These are phyloP conservation scores for Royoungia palumana DNA, from an alignment of 768 basidiomycete genomes.

Conservation along the genomic window DNA sequence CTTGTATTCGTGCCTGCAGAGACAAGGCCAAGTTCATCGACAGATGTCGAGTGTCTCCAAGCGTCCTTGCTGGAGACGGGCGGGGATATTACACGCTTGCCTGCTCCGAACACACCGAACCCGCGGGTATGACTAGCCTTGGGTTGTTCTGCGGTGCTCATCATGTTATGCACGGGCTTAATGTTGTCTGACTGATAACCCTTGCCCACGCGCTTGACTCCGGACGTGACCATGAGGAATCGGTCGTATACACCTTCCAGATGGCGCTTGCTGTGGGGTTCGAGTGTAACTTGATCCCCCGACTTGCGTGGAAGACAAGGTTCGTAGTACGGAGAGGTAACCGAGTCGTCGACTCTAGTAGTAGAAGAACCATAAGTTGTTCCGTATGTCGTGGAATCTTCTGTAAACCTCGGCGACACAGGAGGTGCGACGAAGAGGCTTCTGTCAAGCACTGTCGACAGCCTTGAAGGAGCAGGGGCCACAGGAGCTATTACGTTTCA, in stretches of 20 bases:
- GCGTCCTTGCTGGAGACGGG: slow-evolving; percentile 67
- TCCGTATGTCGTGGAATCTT: slow-evolving; percentile 33
- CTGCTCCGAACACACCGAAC: slow-evolving; percentile 27
- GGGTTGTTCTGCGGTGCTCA: slow-evolving; percentile 19
- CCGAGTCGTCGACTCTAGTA: slow-evolving; percentile 43
- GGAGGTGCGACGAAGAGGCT: slow-evolving; percentile 63
- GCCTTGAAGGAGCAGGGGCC: slow-evolving; percentile 42
- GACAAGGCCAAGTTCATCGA: slow-evolving; percentile 67
- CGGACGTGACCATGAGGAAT: slow-evolving; percentile 77
- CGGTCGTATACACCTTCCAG: slow-evolving; percentile 78
- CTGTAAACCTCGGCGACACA: slow-evolving; percentile 34
- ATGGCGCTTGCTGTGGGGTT: slow-evolving; percentile 57
- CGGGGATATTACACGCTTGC: slow-evolving; percentile 61
- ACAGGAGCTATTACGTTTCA: slow-evolving; percentile 30
- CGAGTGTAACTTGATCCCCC: slow-evolving; percentile 34
- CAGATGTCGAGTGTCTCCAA: slow-evolving; percentile 43
- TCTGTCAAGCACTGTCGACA: slow-evolving; percentile 67
- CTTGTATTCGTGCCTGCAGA: slow-evolving; percentile 25
- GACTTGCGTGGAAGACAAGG: slow-evolving; percentile 55
- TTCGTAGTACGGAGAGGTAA: slow-evolving; percentile 57
- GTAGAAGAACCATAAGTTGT: slow-evolving; percentile 7
- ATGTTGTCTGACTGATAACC: slow-evolving; percentile 75
- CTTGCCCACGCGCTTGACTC: slow-evolving; percentile 75
- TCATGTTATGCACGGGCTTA: slow-evolving; percentile 38
- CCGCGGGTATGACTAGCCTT: slow-evolving; percentile 21